A percentile compares a stretch with the other conserved stretches of the same genome.
phyloP scores from a whole-genome alignment of 2,329 filamentous ascomycete genomes.

The Xylariaceae sp. region DNA sequence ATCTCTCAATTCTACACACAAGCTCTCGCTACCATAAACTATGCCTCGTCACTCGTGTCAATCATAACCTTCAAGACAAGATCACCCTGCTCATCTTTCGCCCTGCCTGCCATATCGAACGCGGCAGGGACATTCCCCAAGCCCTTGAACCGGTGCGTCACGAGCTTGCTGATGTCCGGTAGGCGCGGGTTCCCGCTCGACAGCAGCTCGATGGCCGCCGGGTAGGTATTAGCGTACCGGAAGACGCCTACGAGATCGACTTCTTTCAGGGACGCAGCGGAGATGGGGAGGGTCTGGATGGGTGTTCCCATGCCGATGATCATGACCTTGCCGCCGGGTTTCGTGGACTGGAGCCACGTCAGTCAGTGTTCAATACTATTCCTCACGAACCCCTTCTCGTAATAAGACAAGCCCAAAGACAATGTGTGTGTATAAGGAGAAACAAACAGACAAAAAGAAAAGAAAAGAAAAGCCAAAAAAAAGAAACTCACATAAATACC shows the following conservation, averaged over 20 bases:
- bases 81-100: slow-evolving; percentile 62
- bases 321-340: slow-evolving; percentile 64
- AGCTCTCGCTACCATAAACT: not conserved
- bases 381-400: too few species aligned
- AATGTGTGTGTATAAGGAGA: too few species aligned
- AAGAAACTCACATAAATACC: slow-evolving; percentile 56
- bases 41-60: slow-evolving; percentile 34
- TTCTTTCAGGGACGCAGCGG: slow-evolving; percentile 66
- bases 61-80: slow-evolving; percentile 71
- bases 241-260: slow-evolving; percentile 76
- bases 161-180: slow-evolving; percentile 60
- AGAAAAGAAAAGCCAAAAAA: slow-evolving; percentile 4
- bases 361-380: not conserved
- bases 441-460: not conserved
- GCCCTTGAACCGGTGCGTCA: slow-evolving; percentile 65
- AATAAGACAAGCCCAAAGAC: not conserved
- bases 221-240: slow-evolving; percentile 72
- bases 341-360: slow-evolving; percentile 43
- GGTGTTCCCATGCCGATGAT: slow-evolving; percentile 77
- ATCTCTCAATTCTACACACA: not conserved
- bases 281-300: slow-evolving; percentile 67
- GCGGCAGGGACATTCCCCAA: slow-evolving; percentile 58
- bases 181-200: slow-evolving; percentile 45
- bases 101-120: slow-evolving; percentile 66
- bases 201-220: slow-evolving; percentile 46